These are phyloP conservation scores for Hericium alpestre DNA, from an alignment of 768 basidiomycete genomes.

Conservation along the genomic window DNA sequence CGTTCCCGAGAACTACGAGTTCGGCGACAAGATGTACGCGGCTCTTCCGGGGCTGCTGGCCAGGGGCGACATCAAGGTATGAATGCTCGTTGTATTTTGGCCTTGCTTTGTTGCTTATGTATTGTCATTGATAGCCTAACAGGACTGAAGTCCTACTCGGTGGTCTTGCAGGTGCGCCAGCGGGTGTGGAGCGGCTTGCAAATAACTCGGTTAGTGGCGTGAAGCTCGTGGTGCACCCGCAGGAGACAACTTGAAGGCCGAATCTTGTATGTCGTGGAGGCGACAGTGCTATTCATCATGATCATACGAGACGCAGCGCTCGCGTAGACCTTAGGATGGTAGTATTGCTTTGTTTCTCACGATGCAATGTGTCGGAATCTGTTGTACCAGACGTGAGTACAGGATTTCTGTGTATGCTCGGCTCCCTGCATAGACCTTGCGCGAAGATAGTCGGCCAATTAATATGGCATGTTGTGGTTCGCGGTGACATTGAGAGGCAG, in stretches of 20 bases:
- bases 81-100: neutral
- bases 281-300: neutral
- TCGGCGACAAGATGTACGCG: constrained; percentile 10
- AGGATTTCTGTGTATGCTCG: no score
- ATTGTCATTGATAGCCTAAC: constrained; percentile 11
- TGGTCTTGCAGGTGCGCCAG: constrained; percentile 16
- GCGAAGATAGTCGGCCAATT: no score
- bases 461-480: no score
- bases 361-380: no score
- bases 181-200: constrained; percentile 11
- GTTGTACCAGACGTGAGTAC: no score
- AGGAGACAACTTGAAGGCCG: neutral
- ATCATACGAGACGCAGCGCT: neutral
- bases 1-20: constrained; percentile 13
- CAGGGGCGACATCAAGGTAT: neutral
- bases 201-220: constrained; percentile 17
- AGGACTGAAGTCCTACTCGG: constrained; percentile 14
- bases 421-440: no score
- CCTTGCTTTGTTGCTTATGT: neutral
- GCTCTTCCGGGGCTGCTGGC: neutral
- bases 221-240: constrained; percentile 15
- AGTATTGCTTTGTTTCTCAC: no score
- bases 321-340: no score
- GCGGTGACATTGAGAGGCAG: no score
- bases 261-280: neutral